These are phyloP conservation scores for Xylariaceae sp. DNA, from an alignment of 2,329 filamentous ascomycete genomes.

Conservation along the genomic window DNA sequence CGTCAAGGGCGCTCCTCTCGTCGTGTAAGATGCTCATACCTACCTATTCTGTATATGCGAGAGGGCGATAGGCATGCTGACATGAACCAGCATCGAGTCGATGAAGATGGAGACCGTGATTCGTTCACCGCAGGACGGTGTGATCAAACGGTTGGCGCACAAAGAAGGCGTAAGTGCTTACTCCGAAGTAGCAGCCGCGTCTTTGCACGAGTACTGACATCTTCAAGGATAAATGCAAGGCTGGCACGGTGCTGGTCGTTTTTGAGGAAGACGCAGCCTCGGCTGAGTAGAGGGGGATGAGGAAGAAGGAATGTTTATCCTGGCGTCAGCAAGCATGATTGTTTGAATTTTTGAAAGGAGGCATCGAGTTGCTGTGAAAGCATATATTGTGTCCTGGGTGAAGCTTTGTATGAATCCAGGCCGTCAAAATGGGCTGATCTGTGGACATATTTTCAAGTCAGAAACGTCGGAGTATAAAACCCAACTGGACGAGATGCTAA, in stretches of 20 bases:
- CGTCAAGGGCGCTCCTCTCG: conserved; percentile 77
- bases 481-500: too few relatives aligned
- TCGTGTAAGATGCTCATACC: conserved; percentile 75
- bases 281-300: conserved; percentile 8
- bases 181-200: background rate
- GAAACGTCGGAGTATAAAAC: too few relatives aligned
- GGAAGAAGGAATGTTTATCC: too few relatives aligned
- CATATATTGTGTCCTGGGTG: too few relatives aligned
- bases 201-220: background rate
- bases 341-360: too few relatives aligned
- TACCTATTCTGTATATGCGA: too few relatives aligned
- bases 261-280: conserved; percentile 51
- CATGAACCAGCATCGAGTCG: conserved; percentile 59
- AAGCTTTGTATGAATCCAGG: too few relatives aligned
- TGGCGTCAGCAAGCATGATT: too few relatives aligned
- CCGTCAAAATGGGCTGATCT: too few relatives aligned
- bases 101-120: conserved; percentile 92
- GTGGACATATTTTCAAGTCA: too few relatives aligned
- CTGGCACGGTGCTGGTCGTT: conserved; percentile 66
- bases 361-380: too few relatives aligned
- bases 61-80: conserved; percentile 15
- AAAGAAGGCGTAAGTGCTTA: conserved; percentile 59
- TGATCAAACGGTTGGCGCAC: conserved; percentile 67
- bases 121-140: conserved; percentile 66
- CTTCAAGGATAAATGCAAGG: conserved; percentile 68